Conservation (phyloP, 441 rosid genomes). For the Theobroma grandiflorum region DNA sequence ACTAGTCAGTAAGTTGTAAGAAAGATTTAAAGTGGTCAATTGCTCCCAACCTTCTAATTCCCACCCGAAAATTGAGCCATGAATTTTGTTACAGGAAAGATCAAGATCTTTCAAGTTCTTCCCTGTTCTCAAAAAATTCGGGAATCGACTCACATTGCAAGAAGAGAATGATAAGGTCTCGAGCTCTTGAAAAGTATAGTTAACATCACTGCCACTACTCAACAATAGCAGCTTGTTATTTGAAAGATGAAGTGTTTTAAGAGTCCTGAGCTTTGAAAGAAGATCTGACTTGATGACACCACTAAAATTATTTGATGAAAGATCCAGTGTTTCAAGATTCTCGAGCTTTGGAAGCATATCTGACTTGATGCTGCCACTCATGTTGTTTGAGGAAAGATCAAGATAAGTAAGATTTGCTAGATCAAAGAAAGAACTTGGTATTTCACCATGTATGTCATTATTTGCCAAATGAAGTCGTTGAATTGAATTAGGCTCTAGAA, state of each 20-base stretch:
- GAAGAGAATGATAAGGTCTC: neutral
- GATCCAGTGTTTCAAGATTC: neutral
- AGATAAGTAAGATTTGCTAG: no score
- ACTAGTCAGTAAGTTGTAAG: conserved; percentile 25
- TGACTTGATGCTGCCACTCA: neutral
- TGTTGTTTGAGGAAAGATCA: no score
- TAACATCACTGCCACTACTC: neutral
- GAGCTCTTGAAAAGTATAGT: neutral
- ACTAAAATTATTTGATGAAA: neutral
- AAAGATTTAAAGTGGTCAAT: neutral
- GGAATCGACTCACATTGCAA: conserved; percentile 29
- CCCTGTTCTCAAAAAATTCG: conserved; percentile 16
- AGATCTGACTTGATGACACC: neutral
- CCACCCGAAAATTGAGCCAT: conserved; percentile 4
- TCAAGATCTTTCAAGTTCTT: conserved; percentile 21
- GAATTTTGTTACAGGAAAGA: conserved; percentile 29
- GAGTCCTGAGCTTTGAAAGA: neutral
- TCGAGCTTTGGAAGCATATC: no score
- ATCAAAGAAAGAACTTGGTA: no score
- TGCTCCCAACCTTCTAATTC: neutral
- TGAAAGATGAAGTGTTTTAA: neutral
- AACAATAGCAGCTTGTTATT: neutral
- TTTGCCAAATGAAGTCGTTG: no score
- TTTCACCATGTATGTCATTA: no score
- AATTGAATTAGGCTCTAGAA: neutral